Base-by-base conservation (phyloP, 805 yeast genomes). In the Torulaspora franciscae region DNA sequence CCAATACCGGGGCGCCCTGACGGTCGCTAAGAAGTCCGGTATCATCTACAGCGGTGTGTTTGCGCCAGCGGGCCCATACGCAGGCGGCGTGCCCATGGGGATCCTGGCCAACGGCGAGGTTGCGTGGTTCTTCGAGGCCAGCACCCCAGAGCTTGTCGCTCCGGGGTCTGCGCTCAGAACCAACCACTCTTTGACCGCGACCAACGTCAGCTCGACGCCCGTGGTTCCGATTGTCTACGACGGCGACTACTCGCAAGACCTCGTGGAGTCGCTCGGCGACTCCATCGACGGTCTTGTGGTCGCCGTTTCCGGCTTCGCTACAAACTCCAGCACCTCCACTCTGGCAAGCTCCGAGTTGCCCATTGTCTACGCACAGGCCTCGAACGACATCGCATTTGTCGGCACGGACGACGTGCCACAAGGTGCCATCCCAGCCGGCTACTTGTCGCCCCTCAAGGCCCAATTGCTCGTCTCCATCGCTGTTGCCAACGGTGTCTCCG, bases 401-500 rank as follows among this genome's bases (percentile, higher is more conserved):
- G 48, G 49, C 6, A 42, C 46, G 6, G 48, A 49, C 4, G 51
- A 50, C 15, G 51, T 58, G 13, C 63, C 65, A 32, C 27, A 37
- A 0, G 52, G 52, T 14, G 56, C 61, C 10, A 51, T 64, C 33
- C 56, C 63, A 10, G 67, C 59, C 10, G 68, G 67, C 15, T 55
- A 52, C 45, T 45, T 63, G 42, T 48, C 64, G 11, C 67, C 68
- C 37, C 40, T 53, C 17, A 58, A 64, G 51, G 62, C 66, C 7
- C 64, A 62, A 40, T 43, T 64, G n/a, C 45, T 64, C 35, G 46
- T 61, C 17, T 42, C 61, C 5, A 48, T 64, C 39, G 67, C 66
- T 7, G 45, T 59, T 2, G 52, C 54, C 26, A 62, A 63, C 45
- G 54, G 53, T 24, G 63, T 58, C 13, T 52, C 34, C 14, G 45